Percentiles rank a stretch among this genome's conserved stretches.
Conservation (phyloP, 1,139 yeast species). For the Suhomyces chickasaworum region DNA sequence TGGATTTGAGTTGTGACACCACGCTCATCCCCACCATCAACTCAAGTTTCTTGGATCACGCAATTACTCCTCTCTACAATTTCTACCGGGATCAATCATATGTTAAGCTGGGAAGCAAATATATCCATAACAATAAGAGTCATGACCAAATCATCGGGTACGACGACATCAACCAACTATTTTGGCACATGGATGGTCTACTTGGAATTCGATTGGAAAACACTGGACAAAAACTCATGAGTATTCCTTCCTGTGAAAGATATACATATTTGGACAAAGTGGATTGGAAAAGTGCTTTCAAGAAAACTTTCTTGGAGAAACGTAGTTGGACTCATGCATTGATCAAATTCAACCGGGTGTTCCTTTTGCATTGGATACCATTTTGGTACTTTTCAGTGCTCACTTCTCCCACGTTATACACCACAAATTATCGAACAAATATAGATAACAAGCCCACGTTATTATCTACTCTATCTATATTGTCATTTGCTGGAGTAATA, state of each 20-base stretch:
- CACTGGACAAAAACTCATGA: conserved; percentile 41
- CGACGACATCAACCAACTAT: conserved; percentile 82
- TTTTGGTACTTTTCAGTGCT: conserved; percentile 55
- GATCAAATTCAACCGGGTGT: conserved; percentile 50
- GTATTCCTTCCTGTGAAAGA: conserved; percentile 47
- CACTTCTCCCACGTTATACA: conserved; percentile 77
- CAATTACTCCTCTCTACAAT: conserved; percentile 73
- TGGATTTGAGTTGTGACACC: conserved; percentile 25
- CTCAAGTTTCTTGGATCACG: conserved; percentile 54
- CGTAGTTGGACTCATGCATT: conserved; percentile 51
- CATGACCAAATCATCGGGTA: conserved; percentile 76
- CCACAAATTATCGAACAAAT: conserved; percentile 57
- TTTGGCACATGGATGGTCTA: conserved; percentile 76
- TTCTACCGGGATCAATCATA: conserved; percentile 48
- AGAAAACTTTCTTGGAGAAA: conserved; percentile 72
- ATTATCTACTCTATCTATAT: conserved; percentile 61
- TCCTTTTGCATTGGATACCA: conserved; percentile 59
- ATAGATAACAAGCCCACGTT: conserved; percentile 65
- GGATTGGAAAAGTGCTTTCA: conserved; percentile 56
- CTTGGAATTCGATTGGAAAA: conserved; percentile 47
- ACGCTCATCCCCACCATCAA: conserved; percentile 23
- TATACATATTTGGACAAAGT: conserved; percentile 45
- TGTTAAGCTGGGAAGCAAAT: conserved; percentile 36
- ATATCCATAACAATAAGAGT: conserved; percentile 59
- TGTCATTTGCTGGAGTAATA: conserved; percentile 72